phyloP scores from a whole-genome alignment of 2,329 filamentous ascomycete species.

The Talaromyces piceae region DNA sequence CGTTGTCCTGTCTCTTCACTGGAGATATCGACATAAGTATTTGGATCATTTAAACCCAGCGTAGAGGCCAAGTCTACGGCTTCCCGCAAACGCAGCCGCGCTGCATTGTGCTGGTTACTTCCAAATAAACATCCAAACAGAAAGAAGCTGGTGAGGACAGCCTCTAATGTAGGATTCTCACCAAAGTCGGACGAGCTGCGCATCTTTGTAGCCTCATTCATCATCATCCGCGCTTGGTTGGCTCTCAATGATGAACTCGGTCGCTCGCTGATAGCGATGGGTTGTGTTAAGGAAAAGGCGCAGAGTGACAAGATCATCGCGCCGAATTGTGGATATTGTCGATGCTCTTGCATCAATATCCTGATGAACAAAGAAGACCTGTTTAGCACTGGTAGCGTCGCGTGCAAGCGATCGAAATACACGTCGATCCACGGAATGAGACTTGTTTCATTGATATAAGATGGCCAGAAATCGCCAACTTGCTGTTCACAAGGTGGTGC shows the following conservation, averaged over 20 bases:
- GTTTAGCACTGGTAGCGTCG: constrained; percentile 36
- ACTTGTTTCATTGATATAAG: constrained; percentile 33
- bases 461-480: constrained; percentile 26
- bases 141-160: constrained; percentile 63
- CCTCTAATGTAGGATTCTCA: constrained; percentile 34
- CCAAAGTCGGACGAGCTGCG: constrained; percentile 35
- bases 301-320: constrained; percentile 37
- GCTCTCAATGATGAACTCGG: constrained; percentile 27
- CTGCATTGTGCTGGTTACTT: constrained; percentile 65
- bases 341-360: constrained; percentile 37
- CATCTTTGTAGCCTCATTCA: constrained; percentile 39
- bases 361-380: constrained; percentile 35
- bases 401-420: constrained; percentile 39
- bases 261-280: constrained; percentile 37
- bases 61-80: constrained; percentile 43
- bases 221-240: constrained; percentile 34
- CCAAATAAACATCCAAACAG: constrained; percentile 65
- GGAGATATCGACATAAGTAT: constrained; percentile 29
- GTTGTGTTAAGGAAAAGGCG: constrained; percentile 39
- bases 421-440: constrained; percentile 38
- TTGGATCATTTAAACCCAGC: constrained; percentile 33
- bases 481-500: too few relatives aligned
- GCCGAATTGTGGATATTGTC: constrained; percentile 36
- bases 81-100: constrained; percentile 71
- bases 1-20: constrained; percentile 33